These are phyloP conservation scores for Thoreauomyces humboldtii DNA, from an alignment of 192 early-diverging fungal species.

Conservation along the genomic window DNA sequence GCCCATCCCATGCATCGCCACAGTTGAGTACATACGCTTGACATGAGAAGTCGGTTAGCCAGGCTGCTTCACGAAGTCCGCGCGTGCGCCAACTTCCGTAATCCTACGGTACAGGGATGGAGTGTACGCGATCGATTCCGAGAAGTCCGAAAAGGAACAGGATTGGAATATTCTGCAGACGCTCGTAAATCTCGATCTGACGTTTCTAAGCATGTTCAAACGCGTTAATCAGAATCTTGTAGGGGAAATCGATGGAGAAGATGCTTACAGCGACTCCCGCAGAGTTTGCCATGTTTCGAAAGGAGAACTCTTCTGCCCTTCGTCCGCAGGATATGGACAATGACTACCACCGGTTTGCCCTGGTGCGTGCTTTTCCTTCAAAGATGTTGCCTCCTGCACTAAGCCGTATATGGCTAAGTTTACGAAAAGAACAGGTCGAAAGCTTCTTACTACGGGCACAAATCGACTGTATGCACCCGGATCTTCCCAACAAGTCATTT, in stretches of 20 bases:
- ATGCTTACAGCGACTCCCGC: constrained; percentile 66
- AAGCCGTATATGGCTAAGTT: background rate
- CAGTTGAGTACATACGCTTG: background rate
- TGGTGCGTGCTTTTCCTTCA: background rate
- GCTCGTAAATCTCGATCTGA: constrained; percentile 45
- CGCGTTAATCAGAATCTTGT: no score
- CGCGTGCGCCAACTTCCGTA: constrained; percentile 67
- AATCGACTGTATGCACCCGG: constrained; percentile 77
- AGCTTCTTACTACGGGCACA: constrained; percentile 84
- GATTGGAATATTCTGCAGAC: constrained; percentile 69
- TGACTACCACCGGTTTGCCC: constrained; percentile 18
- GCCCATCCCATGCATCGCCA: no score
- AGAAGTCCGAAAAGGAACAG: constrained; percentile 69
- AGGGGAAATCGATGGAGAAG: constrained; percentile 86
- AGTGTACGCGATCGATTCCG: constrained; percentile 79
- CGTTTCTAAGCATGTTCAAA: constrained; percentile 5
- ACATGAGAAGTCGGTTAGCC: background rate
- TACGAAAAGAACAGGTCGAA: constrained; percentile 48
- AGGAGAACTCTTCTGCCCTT: constrained; percentile 47
- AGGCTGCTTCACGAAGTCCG: constrained; percentile 49
- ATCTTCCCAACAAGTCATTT: constrained; percentile 77
- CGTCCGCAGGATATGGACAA: constrained; percentile 18
- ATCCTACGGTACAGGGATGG: constrained; percentile 69
- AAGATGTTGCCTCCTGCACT: background rate
- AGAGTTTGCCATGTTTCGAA: constrained; percentile 70